phyloP scores from a whole-genome alignment of 352 stramenopile genomes.

The Pythium vanterpoolii region DNA sequence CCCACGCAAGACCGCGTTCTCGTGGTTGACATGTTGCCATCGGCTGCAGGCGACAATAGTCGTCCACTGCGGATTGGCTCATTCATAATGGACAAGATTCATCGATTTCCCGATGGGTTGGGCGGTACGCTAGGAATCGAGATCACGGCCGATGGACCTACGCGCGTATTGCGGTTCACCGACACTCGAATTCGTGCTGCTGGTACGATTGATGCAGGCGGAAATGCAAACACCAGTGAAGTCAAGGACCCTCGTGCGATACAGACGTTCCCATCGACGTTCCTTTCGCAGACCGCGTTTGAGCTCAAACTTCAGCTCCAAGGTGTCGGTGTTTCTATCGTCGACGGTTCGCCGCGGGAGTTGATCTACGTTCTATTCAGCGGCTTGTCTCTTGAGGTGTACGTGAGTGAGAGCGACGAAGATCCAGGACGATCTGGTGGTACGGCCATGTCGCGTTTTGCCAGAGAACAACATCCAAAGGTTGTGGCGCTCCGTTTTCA shows the following conservation, averaged over 20 bases:
- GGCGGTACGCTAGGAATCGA: slow-evolving; percentile 75
- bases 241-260: slow-evolving; percentile 16
- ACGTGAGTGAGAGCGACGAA: slow-evolving; percentile 48
- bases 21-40: slow-evolving; percentile 87
- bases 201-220: slow-evolving; percentile 20
- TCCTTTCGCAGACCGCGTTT: slow-evolving; percentile 34
- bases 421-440: slow-evolving; percentile 3
- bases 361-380: slow-evolving; percentile 75
- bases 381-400: slow-evolving; percentile 57
- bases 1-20: slow-evolving; percentile 74
- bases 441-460: slow-evolving; percentile 39
- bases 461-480: slow-evolving; percentile 49
- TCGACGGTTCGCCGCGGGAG: slow-evolving; percentile 72
- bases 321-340: slow-evolving; percentile 72
- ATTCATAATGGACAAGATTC: slow-evolving; percentile 82
- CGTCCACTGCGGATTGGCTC: slow-evolving; percentile 78
- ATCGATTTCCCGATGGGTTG: slow-evolving; percentile 72
- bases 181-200: slow-evolving; percentile 72
- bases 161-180: slow-evolving; percentile 82
- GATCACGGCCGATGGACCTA: slow-evolving; percentile 82
- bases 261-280: slow-evolving; percentile 19
- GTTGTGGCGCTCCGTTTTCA: slow-evolving; percentile 67
- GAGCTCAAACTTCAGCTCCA: slow-evolving; percentile 56
- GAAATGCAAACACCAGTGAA: slow-evolving; percentile 25
- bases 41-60: slow-evolving; percentile 83